These are phyloP conservation scores for Hypoxylon sp. DNA, from an alignment of 2,329 filamentous ascomycete species.

Conservation along the genomic window DNA sequence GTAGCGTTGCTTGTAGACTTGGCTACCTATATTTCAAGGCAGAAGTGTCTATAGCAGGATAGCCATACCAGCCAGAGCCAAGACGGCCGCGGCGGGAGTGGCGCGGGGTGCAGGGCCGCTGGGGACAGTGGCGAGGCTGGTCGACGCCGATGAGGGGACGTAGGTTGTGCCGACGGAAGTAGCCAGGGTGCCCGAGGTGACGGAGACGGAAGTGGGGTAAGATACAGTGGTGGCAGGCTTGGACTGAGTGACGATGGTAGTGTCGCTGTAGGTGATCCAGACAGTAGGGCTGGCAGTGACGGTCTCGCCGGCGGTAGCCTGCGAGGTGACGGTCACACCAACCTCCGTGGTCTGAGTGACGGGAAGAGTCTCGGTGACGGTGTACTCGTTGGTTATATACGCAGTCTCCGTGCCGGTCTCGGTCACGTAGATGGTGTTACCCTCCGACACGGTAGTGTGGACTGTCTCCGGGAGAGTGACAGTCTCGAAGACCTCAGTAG, in stretches of 20 bases:
- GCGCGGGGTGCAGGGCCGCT: constrained; percentile 37
- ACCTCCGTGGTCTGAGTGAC: constrained; percentile 56
- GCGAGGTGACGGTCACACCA: constrained; percentile 57
- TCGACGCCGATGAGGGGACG: constrained; percentile 18
- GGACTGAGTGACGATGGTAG: constrained; percentile 51
- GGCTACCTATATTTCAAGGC: constrained; percentile 17
- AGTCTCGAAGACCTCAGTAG: constrained; percentile 51
- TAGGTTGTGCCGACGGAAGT: constrained; percentile 39
- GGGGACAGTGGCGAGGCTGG: constrained; percentile 26
- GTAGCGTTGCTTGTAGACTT: background rate
- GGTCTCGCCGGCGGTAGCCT: constrained; percentile 49
- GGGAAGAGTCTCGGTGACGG: constrained; percentile 55
- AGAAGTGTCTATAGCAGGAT: constrained; percentile 41
- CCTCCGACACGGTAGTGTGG: constrained; percentile 58
- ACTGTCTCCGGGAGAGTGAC: constrained; percentile 55
- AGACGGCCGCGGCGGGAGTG: constrained; percentile 43
- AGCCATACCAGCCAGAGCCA: constrained; percentile 47
- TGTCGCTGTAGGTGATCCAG: constrained; percentile 49
- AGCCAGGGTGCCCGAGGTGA: constrained; percentile 4
- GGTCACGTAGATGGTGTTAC: constrained; percentile 56
- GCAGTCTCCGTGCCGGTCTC: constrained; percentile 58
- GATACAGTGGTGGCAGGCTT: constrained; percentile 42
- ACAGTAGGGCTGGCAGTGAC: constrained; percentile 52
- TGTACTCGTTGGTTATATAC: constrained; percentile 53
- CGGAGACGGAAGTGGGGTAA: constrained; percentile 41